phyloP scores from a whole-genome alignment of 1,139 yeast genomes.

The Petasospora rhodanensis region DNA sequence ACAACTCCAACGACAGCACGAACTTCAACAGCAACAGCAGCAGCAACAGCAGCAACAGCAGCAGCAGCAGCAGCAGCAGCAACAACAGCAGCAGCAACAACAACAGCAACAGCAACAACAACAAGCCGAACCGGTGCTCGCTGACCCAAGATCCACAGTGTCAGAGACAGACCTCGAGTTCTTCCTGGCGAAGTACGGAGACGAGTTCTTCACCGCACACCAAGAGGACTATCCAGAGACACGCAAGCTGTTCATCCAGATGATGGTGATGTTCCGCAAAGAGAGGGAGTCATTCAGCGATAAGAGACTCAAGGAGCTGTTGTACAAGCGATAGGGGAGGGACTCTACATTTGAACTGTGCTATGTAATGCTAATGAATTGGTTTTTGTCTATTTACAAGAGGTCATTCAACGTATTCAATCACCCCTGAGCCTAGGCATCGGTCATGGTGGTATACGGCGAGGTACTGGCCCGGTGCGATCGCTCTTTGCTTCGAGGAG shows the following conservation, averaged over 20 bases:
- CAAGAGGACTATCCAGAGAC: conserved; percentile 12
- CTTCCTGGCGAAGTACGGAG: conserved; percentile 11
- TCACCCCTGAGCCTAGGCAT: conserved; percentile 76
- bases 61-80: conserved; percentile 1
- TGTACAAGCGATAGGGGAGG: conserved; percentile 5
- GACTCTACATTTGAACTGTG: too few species aligned
- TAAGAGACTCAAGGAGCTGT: conserved; percentile 11
- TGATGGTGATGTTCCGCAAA: conserved; percentile 5
- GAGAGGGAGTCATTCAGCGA: conserved; percentile 10
- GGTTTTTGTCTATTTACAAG: neutral
- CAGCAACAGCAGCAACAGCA: conserved; percentile 3
- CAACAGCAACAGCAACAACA: conserved; percentile 1
- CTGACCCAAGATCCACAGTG: too few species aligned
- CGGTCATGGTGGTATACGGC: conserved; percentile 65
- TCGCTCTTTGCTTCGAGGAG: conserved; percentile 52
- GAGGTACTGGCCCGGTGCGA: conserved; percentile 87
- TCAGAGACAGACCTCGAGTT: conserved; percentile 11
- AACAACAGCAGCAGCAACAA: neutral
- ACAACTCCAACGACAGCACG: conserved; percentile 1
- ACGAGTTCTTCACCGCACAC: conserved; percentile 7
- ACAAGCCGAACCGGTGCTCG: neutral
- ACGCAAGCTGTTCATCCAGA: conserved; percentile 5
- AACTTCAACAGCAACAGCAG: neutral
- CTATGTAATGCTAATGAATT: too few species aligned
- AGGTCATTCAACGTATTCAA: conserved; percentile 24